Percentiles rank a stretch among this genome's conserved stretches.
Evolutionary conservation across 148 eudicot species (phyloP).

Genomic region (Chenopodium berlandieri): DNA sequence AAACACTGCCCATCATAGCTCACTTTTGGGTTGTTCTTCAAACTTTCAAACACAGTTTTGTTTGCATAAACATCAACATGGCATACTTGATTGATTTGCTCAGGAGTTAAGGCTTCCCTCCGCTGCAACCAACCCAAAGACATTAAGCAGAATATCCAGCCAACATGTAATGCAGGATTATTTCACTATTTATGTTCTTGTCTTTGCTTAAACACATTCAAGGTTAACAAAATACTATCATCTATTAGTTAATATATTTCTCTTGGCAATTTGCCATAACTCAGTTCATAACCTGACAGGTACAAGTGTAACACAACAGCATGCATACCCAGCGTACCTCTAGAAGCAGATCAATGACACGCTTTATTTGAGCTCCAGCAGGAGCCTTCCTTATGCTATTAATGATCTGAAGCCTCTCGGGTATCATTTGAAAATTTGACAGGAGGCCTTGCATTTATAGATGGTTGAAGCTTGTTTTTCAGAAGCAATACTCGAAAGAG

Average conservation of each 20-base stretch:
- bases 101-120: slow-evolving; percentile 76
- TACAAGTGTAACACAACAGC: not conserved
- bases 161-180: not conserved
- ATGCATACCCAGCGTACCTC: slow-evolving; percentile 43
- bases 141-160: slow-evolving; percentile 5
- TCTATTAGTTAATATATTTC: not conserved
- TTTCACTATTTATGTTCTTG: not conserved
- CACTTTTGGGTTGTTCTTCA: slow-evolving; percentile 85
- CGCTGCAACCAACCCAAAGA: slow-evolving; percentile 48
- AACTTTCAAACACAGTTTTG: slow-evolving; percentile 84
- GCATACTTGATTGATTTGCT: slow-evolving; percentile 77
- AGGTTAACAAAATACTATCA: not conserved
- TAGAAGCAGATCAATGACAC: slow-evolving; percentile 66
- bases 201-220: not conserved
- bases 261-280: not conserved
- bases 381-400: slow-evolving; percentile 80
- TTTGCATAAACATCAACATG: slow-evolving; percentile 70
- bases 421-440: slow-evolving; percentile 88
- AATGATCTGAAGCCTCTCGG: slow-evolving; percentile 74
- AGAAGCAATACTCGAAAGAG: slow-evolving; percentile 61
- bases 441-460: slow-evolving; percentile 42
- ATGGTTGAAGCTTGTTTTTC: slow-evolving; percentile 45
- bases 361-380: slow-evolving; percentile 92
- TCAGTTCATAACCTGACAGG: not conserved
- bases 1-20: slow-evolving; percentile 66